Base-by-base conservation (phyloP, 2,329 filamentous ascomycete genomes). In the Meredithiella fracta region DNA sequence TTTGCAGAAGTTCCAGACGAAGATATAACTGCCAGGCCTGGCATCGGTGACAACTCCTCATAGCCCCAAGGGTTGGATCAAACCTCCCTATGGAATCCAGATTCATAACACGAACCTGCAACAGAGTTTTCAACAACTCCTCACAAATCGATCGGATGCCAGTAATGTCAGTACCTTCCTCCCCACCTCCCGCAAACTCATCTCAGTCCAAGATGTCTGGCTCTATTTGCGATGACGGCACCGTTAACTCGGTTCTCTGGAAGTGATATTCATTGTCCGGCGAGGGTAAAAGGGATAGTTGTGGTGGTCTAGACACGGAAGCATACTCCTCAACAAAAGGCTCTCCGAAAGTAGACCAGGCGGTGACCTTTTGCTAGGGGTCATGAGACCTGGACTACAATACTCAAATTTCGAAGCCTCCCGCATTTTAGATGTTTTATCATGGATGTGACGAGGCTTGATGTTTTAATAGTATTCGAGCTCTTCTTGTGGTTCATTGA, bases 141-240 rank as follows among this genome's bases (percentile, higher is more conserved):
- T 49, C 15, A 7, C 44, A 20, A 14, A 49, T 49, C 9, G 9
- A 11, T 9, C 15, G 3, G 25, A 49, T 3, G 11, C n/a, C 23
- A 51, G 34, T 0, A 49, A 34, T 51, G 34, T 40, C 17, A 34
- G 9, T 22, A 14, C 11, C 2, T 14, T 44, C 47, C 8, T 40
- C 3, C 11, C 49, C 44, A 25, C 9, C 4, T 2, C 11, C 25
- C 22, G 23, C 17, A 8, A 37, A 55, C 29, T 55, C 53, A 22
- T 55, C 53, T 42, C 53, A 50, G 9, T 55, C 53, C 3, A 29
- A 17, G 7, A 55, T 42, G 11, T 49, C 40, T 2, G 53, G 53
- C 31, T 55, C 53, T 5, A 49, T 22, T 15, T 55, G 40, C 1
- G 25, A 50, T 15, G 44, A 49, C 1, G 42, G 22, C 20, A 40